Evolutionary conservation across 202 grass and related monocot species (phyloP), one percentile per base, ranked within the genome.

Genomic region (Dendrocalamus latiflorus): DNA sequence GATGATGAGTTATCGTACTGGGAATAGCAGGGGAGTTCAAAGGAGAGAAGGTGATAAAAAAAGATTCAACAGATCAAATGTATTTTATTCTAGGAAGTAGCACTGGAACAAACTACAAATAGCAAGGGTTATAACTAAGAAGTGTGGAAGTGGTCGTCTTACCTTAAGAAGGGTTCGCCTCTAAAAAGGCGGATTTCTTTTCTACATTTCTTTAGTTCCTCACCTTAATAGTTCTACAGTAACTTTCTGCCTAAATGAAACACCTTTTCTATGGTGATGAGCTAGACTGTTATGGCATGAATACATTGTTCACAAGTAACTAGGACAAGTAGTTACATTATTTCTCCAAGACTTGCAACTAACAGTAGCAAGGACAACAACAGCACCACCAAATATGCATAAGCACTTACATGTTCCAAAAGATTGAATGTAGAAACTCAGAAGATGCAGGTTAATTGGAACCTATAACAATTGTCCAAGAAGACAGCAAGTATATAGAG

Each of bases 391-490:
- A 84, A 79, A 68, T 22, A 81, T 62, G 22, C 20, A 6, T 9
- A 76, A 45, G 34, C 47, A 59, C 36, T 25, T 59, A 75, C 60
- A 38, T 70, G 3, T 45, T 63, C 20, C 18, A 61, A 59, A 58
- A 38, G 9, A 65, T 18, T 18, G 24, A 48, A 48, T 54, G 1
- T 58, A n/a, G 1, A 37, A 77, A 65, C 57, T 39, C 4, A 9
- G 20, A 28, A 70, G 22, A 56, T 72, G 28, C 44, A 72, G 24
- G 9, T 70, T 33, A 72, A 48, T 56, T 60, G 11, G 50, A 71
- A 81, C 21, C 38, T 26, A 39, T 45, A 36, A 74, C 18, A 86
- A n/a, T n/a, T n/a, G n/a, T n/a, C n/a, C n/a, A n/a, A n/a, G n/a
- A n/a, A n/a, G n/a, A n/a, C n/a, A n/a, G n/a, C n/a, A n/a, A n/a